Conservation (phyloP, 2,329 filamentous ascomycete genomes). For the Lojkania enalia region DNA sequence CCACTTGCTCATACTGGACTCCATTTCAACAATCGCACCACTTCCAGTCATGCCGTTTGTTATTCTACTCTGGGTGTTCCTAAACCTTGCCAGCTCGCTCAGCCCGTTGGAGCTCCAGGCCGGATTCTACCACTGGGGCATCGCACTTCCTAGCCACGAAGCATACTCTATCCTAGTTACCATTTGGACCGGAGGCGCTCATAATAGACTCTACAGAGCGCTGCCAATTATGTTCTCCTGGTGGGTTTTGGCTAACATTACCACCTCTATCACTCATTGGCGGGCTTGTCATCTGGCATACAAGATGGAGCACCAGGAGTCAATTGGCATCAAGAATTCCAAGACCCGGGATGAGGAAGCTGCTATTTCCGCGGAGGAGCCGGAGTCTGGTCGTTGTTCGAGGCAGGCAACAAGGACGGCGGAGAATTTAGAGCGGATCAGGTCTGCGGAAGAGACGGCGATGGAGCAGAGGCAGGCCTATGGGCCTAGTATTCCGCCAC, state of each 20-base stretch:
- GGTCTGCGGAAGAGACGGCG: slow-evolving; percentile 12
- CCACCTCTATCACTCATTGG: slow-evolving; percentile 21
- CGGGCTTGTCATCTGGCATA: slow-evolving; percentile 29
- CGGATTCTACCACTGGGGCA: slow-evolving; percentile 48
- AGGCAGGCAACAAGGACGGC: slow-evolving; percentile 7
- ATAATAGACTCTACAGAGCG: slow-evolving; percentile 44
- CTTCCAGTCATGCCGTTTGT: slow-evolving; percentile 50
- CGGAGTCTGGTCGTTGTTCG: slow-evolving; percentile 4
- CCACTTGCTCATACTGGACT: slow-evolving; percentile 51
- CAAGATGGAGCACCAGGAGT: slow-evolving; percentile 16
- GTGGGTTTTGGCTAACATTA: slow-evolving; percentile 35
- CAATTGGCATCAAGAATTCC: neutral
- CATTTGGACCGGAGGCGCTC: slow-evolving; percentile 51
- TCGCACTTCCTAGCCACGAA: slow-evolving; percentile 47
- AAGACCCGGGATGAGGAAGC: slow-evolving; percentile 12
- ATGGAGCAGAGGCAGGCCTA: slow-evolving; percentile 20
- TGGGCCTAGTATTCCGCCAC: slow-evolving; percentile 20
- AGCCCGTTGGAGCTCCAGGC: slow-evolving; percentile 50
- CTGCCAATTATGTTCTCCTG: slow-evolving; percentile 51
- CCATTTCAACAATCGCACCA: slow-evolving; percentile 48
- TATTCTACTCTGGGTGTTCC: slow-evolving; percentile 50
- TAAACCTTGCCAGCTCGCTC: slow-evolving; percentile 50
- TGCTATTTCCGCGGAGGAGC: neutral
- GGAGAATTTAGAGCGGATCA: slow-evolving; percentile 10
- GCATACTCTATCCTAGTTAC: slow-evolving; percentile 48